phyloP scores from a whole-genome alignment of 192 early-diverging fungal genomes.

The Podila minutissima region DNA sequence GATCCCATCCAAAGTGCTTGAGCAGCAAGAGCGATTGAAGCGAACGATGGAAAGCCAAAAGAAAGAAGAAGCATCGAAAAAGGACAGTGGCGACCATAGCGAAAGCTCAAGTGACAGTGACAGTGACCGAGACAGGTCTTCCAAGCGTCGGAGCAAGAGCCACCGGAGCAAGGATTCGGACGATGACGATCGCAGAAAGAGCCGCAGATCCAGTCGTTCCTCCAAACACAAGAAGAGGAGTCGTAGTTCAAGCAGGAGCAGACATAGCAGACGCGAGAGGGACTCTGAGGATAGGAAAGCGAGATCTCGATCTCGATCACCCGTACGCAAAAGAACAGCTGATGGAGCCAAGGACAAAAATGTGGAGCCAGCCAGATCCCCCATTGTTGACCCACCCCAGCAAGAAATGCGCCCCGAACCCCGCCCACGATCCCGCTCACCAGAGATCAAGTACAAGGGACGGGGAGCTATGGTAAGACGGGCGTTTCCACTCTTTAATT shows the following conservation, averaged over 20 bases:
- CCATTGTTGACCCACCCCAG: constrained; percentile 6
- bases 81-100: constrained; percentile 39
- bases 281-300: background rate
- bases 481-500: background rate
- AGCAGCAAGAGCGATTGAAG: constrained; percentile 27
- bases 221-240: constrained; percentile 12
- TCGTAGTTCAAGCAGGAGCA: constrained; percentile 1
- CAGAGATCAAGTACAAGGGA: constrained; percentile 63
- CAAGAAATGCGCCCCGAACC: constrained; percentile 3
- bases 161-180: constrained; percentile 11
- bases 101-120: constrained; percentile 46
- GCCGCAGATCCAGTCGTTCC: constrained; percentile 1
- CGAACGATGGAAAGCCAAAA: background rate
- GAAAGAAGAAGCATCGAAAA: constrained; percentile 15
- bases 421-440: constrained; percentile 34
- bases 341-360: constrained; percentile 18
- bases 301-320: background rate
- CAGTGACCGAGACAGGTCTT: background rate
- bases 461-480: constrained; percentile 60
- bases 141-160: constrained; percentile 1
- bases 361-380: constrained; percentile 29
- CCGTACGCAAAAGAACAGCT: constrained; percentile 2
- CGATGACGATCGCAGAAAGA: constrained; percentile 4
- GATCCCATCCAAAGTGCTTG: constrained; percentile 54
- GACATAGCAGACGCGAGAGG: background rate